These are phyloP conservation scores for Geosmithia flava DNA, from an alignment of 2,329 filamentous ascomycete species.

Conservation along the genomic window DNA sequence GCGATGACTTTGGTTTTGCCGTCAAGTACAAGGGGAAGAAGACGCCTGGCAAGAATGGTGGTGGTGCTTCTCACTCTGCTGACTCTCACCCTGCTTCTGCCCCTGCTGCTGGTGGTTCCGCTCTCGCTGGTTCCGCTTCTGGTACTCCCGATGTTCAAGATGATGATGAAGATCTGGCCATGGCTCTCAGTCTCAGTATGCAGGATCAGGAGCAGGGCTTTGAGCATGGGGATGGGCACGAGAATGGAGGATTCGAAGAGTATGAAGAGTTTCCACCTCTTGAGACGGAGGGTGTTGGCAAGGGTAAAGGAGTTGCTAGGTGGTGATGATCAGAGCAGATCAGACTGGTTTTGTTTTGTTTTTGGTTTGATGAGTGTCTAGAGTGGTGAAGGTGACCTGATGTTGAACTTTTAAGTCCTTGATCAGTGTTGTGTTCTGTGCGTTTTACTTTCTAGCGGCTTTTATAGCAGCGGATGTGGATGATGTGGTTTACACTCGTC, in stretches of 20 bases:
- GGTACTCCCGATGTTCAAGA: conserved; percentile 4
- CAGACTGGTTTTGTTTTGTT: neutral
- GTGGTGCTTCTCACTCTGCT: too few relatives aligned
- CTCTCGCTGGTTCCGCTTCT: conserved; percentile 18
- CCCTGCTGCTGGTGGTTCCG: conserved; percentile 7
- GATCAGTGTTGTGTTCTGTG: neutral
- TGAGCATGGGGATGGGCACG: neutral
- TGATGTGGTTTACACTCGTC: too few relatives aligned
- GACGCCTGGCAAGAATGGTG: too few relatives aligned
- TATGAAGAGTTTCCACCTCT: conserved; percentile 27
- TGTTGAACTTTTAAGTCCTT: neutral
- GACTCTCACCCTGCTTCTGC: too few relatives aligned
- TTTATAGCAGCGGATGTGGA: too few relatives aligned
- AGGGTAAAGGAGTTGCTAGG: conserved; percentile 23
- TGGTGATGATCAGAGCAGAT: conserved; percentile 11
- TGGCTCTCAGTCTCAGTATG: conserved; percentile 48
- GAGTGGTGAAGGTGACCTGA: neutral
- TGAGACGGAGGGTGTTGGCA: conserved; percentile 26
- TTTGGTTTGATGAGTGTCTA: neutral
- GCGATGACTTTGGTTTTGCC: conserved; percentile 36
- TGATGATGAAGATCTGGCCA: conserved; percentile 44
- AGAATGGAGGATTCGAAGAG: conserved; percentile 1
- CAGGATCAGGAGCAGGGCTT: conserved; percentile 37
- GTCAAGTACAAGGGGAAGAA: conserved; percentile 34
- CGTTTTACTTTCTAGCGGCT: conserved; percentile 3